A percentile compares a stretch with the other conserved stretches of the same genome.
These are phyloP conservation scores for Aspergillus egyptiacus DNA, from an alignment of 495 filamentous ascomycete genomes.

Conservation along the genomic window DNA sequence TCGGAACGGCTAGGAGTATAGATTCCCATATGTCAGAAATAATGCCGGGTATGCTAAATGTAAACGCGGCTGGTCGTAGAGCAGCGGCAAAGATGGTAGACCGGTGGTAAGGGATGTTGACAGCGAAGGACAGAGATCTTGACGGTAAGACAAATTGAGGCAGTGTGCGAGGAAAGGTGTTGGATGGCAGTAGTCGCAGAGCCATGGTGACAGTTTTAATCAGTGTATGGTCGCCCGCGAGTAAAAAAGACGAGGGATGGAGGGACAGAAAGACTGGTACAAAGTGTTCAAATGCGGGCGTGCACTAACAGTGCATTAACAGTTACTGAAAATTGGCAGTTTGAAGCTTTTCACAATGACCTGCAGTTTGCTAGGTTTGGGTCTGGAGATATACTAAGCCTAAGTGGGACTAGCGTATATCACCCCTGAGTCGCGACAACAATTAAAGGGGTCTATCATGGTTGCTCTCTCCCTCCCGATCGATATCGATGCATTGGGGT, in stretches of 20 bases:
- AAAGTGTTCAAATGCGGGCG: conserved; percentile 1
- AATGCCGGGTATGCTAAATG: conserved; percentile 49
- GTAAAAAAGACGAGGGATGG: not conserved
- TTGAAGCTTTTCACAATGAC: conserved; percentile 18
- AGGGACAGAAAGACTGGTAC: not conserved
- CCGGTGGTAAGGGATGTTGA: conserved; percentile 12
- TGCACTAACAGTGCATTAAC: too few species aligned
- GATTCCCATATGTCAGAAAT: conserved; percentile 84
- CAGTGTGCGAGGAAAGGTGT: conserved; percentile 14
- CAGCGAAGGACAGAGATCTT: conserved; percentile 14
- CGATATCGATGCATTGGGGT: conserved; percentile 10
- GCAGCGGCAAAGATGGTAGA: conserved; percentile 18
- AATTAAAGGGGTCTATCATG: conserved; percentile 37
- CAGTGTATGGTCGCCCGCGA: not conserved
- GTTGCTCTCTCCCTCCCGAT: conserved; percentile 19
- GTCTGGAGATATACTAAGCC: conserved; percentile 31
- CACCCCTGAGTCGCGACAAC: conserved; percentile 42
- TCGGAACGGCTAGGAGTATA: conserved; percentile 86
- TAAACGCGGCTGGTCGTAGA: conserved; percentile 22
- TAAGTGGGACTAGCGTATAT: conserved; percentile 26
- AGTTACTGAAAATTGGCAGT: conserved; percentile 10
- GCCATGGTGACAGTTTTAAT: conserved; percentile 1
- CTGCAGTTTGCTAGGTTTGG: conserved; percentile 20
- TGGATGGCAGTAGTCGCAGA: conserved; percentile 20
- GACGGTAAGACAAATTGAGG: conserved; percentile 9